A percentile compares a stretch with the other conserved stretches of the same genome.
These are phyloP conservation scores for Albatrellus ellisii DNA, from an alignment of 768 basidiomycete species.

Conservation along the genomic window DNA sequence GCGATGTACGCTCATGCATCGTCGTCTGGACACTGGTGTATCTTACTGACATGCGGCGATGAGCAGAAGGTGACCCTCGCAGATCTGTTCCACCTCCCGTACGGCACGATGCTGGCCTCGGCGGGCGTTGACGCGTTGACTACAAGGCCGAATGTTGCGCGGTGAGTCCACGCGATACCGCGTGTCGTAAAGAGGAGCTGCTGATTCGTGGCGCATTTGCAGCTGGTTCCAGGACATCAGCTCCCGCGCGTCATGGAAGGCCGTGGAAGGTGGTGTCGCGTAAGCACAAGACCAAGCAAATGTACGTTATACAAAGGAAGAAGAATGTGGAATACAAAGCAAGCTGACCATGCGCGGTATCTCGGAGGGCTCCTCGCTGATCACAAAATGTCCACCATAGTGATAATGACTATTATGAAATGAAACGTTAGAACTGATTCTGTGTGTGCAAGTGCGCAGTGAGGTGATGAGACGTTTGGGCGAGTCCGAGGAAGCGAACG, in stretches of 20 bases:
- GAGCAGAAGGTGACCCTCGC: slow-evolving; percentile 34
- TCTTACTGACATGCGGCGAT: neutral
- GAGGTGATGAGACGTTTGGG: no score
- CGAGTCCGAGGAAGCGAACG: no score
- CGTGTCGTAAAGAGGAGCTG: neutral
- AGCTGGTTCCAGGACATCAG: slow-evolving; percentile 43
- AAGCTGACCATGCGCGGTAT: no score
- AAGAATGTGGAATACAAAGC: no score
- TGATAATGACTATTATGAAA: no score
- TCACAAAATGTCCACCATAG: no score
- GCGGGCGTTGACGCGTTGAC: slow-evolving; percentile 21
- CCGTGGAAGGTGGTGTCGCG: slow-evolving; percentile 30
- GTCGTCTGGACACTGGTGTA: neutral
- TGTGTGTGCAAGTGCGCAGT: no score
- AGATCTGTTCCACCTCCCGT: slow-evolving; percentile 46
- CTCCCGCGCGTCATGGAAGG: slow-evolving; percentile 33
- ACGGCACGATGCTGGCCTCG: slow-evolving; percentile 20
- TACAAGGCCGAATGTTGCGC: slow-evolving; percentile 28
- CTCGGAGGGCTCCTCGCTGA: no score
- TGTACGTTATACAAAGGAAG: no score
- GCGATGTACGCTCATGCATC: slow-evolving; percentile 18
- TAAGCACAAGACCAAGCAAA: no score
- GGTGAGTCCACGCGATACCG: slow-evolving; percentile 20
- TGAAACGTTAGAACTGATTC: no score
- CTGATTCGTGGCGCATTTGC: neutral